phyloP scores from a whole-genome alignment of 2,329 filamentous ascomycete genomes.

The Daldinia sp. region DNA sequence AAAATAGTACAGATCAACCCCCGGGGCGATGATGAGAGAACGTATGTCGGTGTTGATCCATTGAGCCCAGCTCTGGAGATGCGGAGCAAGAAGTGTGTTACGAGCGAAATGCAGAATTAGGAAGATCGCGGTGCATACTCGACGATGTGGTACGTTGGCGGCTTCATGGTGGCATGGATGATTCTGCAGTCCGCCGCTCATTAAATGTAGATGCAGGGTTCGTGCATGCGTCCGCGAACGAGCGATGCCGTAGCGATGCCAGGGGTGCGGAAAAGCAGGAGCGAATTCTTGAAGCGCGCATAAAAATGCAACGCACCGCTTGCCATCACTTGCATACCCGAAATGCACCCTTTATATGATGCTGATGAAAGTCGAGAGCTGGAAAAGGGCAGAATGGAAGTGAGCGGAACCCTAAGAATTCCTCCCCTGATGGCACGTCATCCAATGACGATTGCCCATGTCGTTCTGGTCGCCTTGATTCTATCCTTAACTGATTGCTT shows the following conservation, averaged over 20 bases:
- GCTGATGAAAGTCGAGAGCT: constrained; percentile 40
- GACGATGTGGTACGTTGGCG: constrained; percentile 34
- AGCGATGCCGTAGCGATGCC: constrained; percentile 24
- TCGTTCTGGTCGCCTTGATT: constrained; percentile 36
- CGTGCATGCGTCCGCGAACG: constrained; percentile 35
- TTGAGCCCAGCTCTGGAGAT: constrained; percentile 48
- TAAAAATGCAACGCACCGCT: constrained; percentile 38
- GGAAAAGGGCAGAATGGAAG: constrained; percentile 43
- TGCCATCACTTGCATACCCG: constrained; percentile 43
- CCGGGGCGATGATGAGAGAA: constrained; percentile 42
- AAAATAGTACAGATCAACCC: constrained; percentile 47
- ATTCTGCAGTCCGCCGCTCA: constrained; percentile 35
- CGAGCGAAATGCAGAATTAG: constrained; percentile 22
- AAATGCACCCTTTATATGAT: constrained; percentile 38
- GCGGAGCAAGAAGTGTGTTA: constrained; percentile 28
- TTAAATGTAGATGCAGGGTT: constrained; percentile 39
- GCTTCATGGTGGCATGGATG: constrained; percentile 38
- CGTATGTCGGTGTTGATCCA: constrained; percentile 36
- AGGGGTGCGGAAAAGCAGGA: constrained; percentile 35
- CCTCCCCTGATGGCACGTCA: constrained; percentile 36
- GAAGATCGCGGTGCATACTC: constrained; percentile 36
- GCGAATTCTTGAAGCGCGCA: constrained; percentile 24
- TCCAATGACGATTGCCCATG: constrained; percentile 38
- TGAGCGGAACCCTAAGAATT: constrained; percentile 43
- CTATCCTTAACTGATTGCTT: constrained; percentile 33